A percentile compares a stretch with the other conserved stretches of the same genome.
Evolutionary conservation across 441 rosid species (phyloP).

Genomic region (Gossypium gossypioides): DNA sequence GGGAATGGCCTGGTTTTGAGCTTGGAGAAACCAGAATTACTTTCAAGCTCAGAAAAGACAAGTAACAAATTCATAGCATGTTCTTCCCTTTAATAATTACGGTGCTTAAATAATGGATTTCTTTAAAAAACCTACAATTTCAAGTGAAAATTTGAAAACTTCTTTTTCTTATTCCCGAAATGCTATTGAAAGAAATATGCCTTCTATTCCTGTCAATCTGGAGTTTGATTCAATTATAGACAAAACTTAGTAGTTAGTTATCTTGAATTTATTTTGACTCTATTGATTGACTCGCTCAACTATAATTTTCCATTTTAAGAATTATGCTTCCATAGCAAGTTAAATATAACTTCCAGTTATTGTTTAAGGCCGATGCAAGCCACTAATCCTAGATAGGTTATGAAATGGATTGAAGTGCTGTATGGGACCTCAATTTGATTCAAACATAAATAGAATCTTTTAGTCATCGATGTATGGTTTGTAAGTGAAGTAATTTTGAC

Average conservation of each 20-base stretch:
- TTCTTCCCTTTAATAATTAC: not conserved
- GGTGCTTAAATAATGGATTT: not conserved
- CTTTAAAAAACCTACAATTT: not conserved
- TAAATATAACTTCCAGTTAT: not conserved
- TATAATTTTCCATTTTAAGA: not conserved
- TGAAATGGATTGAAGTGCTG: not conserved
- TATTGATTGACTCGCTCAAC: not conserved
- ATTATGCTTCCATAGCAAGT: not conserved
- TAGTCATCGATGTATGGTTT: not conserved
- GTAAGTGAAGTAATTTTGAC: not conserved
- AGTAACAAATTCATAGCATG: slow-evolving; percentile 27
- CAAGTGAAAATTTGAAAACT: not conserved
- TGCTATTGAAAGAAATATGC: not conserved
- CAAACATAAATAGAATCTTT: not conserved
- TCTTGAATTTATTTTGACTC: not conserved
- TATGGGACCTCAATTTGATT: not conserved
- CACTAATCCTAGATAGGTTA: not conserved
- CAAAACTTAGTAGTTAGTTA: not conserved
- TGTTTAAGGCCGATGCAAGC: not conserved
- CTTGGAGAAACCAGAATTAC: slow-evolving; percentile 67
- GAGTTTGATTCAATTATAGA: not conserved
- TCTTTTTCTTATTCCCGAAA: not conserved
- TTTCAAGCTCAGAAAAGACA: slow-evolving; percentile 83
- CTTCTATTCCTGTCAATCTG: not conserved
- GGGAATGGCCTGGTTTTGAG: slow-evolving; percentile 71